Evolutionary conservation across 2,329 filamentous ascomycete species (phyloP).

Genomic region (Xenosphaeropsis pyriputrescens): DNA sequence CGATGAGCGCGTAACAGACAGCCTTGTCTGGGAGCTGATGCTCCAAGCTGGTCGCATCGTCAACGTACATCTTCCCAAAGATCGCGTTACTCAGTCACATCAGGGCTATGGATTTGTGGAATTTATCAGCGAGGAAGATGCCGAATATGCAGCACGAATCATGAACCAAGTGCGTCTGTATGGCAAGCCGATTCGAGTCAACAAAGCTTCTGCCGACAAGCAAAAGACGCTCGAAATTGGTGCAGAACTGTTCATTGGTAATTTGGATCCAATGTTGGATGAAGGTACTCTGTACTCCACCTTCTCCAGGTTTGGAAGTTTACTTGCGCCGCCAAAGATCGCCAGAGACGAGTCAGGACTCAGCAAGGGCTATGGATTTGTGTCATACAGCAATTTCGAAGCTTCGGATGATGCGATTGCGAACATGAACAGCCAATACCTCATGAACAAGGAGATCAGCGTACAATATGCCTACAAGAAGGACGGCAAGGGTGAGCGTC

Average conservation of each 20-base stretch:
- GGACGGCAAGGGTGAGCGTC: constrained; percentile 90
- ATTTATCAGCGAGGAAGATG: constrained; percentile 88
- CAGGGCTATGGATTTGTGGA: constrained; percentile 99
- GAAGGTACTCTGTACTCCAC: constrained; percentile 94
- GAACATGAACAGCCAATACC: constrained; percentile 91
- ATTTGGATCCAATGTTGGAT: constrained; percentile 85
- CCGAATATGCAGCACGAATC: constrained; percentile 89
- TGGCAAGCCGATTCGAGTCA: constrained; percentile 90
- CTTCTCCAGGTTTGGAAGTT: constrained; percentile 79
- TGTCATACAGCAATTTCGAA: constrained; percentile 87
- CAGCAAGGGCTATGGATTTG: constrained; percentile 92
- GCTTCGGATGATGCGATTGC: constrained; percentile 81
- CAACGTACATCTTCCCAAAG: constrained; percentile 96
- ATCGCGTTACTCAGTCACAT: constrained; percentile 90
- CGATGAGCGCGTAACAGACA: constrained; percentile 86
- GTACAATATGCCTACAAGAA: constrained; percentile 99
- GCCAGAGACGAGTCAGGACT: constrained; percentile 79
- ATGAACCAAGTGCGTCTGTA: constrained; percentile 93
- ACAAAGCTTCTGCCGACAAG: constrained; percentile 89
- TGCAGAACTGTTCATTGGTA: constrained; percentile 92
- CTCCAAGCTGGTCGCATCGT: constrained; percentile 93
- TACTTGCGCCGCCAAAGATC: constrained; percentile 78
- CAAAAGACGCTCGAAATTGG: constrained; percentile 87
- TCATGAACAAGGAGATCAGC: constrained; percentile 91
- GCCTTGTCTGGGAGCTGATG: constrained; percentile 94